Percentiles rank a stretch among this genome's conserved stretches.
Evolutionary conservation across 306 rosid genomes (phyloP).

Genomic region (Hippophae gyantsensis): DNA sequence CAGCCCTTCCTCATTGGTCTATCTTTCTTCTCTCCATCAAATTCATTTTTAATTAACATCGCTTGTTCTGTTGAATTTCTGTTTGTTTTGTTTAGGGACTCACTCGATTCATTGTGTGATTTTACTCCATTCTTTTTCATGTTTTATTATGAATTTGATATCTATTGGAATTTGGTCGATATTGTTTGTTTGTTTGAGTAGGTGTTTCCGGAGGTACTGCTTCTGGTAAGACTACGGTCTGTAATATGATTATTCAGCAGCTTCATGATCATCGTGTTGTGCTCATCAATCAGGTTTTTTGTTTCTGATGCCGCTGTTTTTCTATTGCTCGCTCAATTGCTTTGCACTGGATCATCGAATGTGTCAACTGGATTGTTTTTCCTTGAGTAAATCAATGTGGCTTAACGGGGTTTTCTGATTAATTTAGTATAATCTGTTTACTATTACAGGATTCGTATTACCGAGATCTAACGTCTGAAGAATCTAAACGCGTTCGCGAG

Average conservation of each 20-base stretch:
- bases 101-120: neutral
- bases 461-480: constrained; percentile 88
- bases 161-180: neutral
- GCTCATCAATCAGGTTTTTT: constrained; percentile 74
- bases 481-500: constrained; percentile 62
- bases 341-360: no score
- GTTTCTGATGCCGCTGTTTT: neutral
- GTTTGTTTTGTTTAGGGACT: neutral
- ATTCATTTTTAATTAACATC: neutral
- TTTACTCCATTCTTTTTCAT: neutral
- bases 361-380: neutral
- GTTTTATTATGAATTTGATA: neutral
- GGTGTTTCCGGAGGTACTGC: constrained; percentile 99
- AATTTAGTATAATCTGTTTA: neutral
- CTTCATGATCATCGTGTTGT: constrained; percentile 97
- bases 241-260: constrained; percentile 97
- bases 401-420: neutral
- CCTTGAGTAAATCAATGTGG: neutral
- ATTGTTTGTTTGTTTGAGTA: constrained; percentile 14
- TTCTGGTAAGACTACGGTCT: constrained; percentile 94
- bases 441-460: constrained; percentile 70
- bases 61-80: neutral
- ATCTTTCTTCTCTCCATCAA: neutral
- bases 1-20: constrained; percentile 87
- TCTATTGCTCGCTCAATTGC: neutral